phyloP scores from a whole-genome alignment of 768 basidiomycete genomes.

The Russula virescens region DNA sequence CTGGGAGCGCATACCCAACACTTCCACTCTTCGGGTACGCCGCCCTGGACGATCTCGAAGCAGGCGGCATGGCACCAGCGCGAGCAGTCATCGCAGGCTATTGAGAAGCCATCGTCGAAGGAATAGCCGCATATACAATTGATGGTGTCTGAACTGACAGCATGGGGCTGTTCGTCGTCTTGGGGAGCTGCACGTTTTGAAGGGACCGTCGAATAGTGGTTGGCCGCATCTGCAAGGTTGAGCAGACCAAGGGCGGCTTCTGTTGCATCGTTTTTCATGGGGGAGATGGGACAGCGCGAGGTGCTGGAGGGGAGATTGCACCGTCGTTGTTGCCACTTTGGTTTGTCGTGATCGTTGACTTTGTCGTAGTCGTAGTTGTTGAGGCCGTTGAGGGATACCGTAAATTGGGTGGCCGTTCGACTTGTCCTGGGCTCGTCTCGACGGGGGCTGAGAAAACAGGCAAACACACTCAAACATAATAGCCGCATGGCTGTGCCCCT shows the following conservation, averaged over 20 bases:
- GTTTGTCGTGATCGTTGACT: background rate
- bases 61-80: slow-evolving; percentile 85
- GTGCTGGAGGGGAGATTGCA: background rate
- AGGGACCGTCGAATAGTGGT: slow-evolving; percentile 35
- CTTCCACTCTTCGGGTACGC: slow-evolving; percentile 67
- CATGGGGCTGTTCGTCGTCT: slow-evolving; percentile 20
- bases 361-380: background rate
- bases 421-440: too few relatives aligned
- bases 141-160: slow-evolving; percentile 41
- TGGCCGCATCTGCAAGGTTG: slow-evolving; percentile 40
- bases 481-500: too few relatives aligned
- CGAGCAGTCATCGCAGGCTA: slow-evolving; percentile 77
- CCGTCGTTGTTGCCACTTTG: background rate
- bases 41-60: slow-evolving; percentile 52
- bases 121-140: slow-evolving; percentile 70
- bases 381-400: background rate
- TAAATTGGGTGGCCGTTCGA: too few relatives aligned
- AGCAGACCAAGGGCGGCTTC: slow-evolving; percentile 56
- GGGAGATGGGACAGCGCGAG: slow-evolving; percentile 11
- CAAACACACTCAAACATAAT: slow-evolving; percentile 13
- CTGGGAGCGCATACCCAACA: slow-evolving; percentile 66
- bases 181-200: slow-evolving; percentile 35
- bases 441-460: background rate
- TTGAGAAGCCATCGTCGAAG: slow-evolving; percentile 78
- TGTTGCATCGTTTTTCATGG: slow-evolving; percentile 49